Percentiles rank a stretch among this genome's conserved stretches.
phyloP scores from a whole-genome alignment of 192 early-diverging fungal genomes.

The Coemansia reversa region DNA sequence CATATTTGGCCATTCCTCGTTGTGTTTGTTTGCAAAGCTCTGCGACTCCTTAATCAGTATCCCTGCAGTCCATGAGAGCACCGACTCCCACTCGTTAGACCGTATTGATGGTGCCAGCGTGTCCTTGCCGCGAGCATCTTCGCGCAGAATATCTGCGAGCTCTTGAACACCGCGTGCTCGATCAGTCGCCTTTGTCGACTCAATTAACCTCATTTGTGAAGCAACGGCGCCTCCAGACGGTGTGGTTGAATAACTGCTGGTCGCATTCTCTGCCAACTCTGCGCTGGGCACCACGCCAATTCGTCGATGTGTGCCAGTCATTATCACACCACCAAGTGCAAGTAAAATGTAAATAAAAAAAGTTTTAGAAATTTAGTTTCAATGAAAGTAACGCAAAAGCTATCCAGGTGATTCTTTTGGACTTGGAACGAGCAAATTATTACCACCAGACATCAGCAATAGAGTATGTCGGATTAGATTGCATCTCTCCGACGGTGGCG shows the following conservation, averaged over 20 bases:
- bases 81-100: slow-evolving; percentile 26
- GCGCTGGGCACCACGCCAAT: slow-evolving; percentile 35
- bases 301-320: slow-evolving; percentile 33
- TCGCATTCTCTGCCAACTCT: slow-evolving; percentile 11
- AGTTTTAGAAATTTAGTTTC: background rate
- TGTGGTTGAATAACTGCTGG: background rate
- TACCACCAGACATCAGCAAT: too few relatives aligned
- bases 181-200: slow-evolving; percentile 47
- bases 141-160: slow-evolving; percentile 38
- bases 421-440: too few relatives aligned
- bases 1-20: slow-evolving; percentile 31
- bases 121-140: slow-evolving; percentile 19
- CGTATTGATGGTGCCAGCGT: slow-evolving; percentile 25
- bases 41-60: slow-evolving; percentile 45
- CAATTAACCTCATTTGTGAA: slow-evolving; percentile 30
- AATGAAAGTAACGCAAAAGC: background rate
- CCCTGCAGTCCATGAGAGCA: slow-evolving; percentile 46
- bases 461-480: too few relatives aligned
- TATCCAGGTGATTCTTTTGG: too few relatives aligned
- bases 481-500: too few relatives aligned
- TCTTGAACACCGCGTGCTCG: slow-evolving; percentile 39
- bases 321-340: slow-evolving; percentile 1
- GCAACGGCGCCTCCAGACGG: slow-evolving; percentile 21
- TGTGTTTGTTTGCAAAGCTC: slow-evolving; percentile 36
- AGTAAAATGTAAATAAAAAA: slow-evolving; percentile 4